Base-by-base conservation (phyloP, 192 early-diverging fungal species). In the Backusella circina region DNA sequence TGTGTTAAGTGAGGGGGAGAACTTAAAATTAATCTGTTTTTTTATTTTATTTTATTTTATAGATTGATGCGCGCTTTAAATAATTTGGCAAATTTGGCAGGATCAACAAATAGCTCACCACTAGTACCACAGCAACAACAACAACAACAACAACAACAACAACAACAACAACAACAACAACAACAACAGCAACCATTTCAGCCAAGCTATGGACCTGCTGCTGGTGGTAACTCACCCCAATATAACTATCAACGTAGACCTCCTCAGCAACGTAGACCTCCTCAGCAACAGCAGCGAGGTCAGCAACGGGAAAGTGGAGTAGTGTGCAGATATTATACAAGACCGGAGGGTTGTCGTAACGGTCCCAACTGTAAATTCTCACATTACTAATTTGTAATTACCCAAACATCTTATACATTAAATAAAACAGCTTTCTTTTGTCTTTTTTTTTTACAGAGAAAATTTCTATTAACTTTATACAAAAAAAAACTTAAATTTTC, bases 21-120 rank as follows among this genome's bases (percentile, higher is more conserved):
- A 28, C 3, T 21, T 33, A 5, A 35, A 35, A 37, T 38, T 68
- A 18, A 33, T 21, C n/a, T n/a, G n/a, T 35, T 12, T 15, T 35
- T 67, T 33, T 21, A 10, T 35, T 23, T 36, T n/a, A n/a, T n/a
- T n/a, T n/a, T n/a, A n/a, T n/a, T 13, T 12, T 68, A 13, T 37
- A 68, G 67, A 38, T 38, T 68, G 18, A 38, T 68, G 67, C 33
- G 35, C 5, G 33, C 67, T 26, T 21, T 68, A 68, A 68, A 68
- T 5, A 35, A 68, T 2, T 35, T 68, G 6, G 33, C 67, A 23
- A 21, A 36, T 68, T 68, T 68, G n/a, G 67, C 33, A 21, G 67
- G 67, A 10, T 23, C 32, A 21, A 23, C 33, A 37, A 21, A 23
- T 36, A 36, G 5, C 8, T 23, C 16, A 5, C 3, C 44, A 1